phyloP scores from a whole-genome alignment of 371 early-diverging fungal genomes.

The Syncephalastrum monosporum region DNA sequence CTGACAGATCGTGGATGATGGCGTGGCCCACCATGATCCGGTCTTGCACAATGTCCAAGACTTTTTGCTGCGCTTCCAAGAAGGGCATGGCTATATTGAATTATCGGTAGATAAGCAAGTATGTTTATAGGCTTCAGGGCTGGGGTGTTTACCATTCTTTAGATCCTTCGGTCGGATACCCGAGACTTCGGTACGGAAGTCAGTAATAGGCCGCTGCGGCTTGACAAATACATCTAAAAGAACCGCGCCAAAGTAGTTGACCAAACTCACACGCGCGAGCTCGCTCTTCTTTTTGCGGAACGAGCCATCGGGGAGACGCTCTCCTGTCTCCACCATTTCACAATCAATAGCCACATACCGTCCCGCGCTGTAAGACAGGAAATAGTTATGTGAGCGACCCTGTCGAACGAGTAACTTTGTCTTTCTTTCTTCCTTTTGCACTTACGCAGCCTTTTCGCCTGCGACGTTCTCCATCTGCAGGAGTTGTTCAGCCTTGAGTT shows the following conservation, averaged over 20 bases:
- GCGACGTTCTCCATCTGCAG: slow-evolving; percentile 36
- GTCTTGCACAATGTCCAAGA: slow-evolving; percentile 78
- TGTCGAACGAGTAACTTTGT: not conserved
- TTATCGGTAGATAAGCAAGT: not conserved
- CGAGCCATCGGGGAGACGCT: slow-evolving; percentile 54
- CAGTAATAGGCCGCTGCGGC: slow-evolving; percentile 82
- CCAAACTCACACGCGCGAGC: slow-evolving; percentile 89
- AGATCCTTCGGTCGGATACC: slow-evolving; percentile 89
- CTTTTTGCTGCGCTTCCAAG: slow-evolving; percentile 72
- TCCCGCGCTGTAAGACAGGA: slow-evolving; percentile 48
- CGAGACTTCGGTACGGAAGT: slow-evolving; percentile 90
- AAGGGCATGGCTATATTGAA: slow-evolving; percentile 57
- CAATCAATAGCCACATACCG: slow-evolving; percentile 95
- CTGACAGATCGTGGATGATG: slow-evolving; percentile 81
- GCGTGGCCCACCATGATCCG: slow-evolving; percentile 92
- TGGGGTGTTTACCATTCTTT: slow-evolving; percentile 38
- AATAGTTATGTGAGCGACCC: not conserved
- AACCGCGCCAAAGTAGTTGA: slow-evolving; percentile 90
- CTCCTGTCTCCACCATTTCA: slow-evolving; percentile 98
- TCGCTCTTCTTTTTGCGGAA: slow-evolving; percentile 51
- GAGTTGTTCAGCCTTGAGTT: slow-evolving; percentile 25
- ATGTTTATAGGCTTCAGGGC: not conserved
- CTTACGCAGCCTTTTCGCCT: slow-evolving; percentile 47
- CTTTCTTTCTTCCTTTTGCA: not conserved
- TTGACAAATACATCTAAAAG: slow-evolving; percentile 85